Conservation (phyloP, 176 grass and related monocot genomes). For the Oropetium thomaeum region DNA sequence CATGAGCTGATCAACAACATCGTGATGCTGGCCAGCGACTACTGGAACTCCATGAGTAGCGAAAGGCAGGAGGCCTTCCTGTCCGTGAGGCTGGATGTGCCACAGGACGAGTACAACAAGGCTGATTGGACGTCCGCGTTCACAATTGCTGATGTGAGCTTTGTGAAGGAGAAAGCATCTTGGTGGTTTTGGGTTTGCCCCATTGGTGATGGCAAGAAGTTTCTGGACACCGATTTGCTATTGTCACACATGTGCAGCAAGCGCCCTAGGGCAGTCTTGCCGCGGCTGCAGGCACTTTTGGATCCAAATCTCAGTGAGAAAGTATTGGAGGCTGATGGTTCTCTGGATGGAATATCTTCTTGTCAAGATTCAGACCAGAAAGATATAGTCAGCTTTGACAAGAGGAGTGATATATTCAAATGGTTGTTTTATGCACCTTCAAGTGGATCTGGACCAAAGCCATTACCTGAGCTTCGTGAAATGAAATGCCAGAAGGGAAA, state of each 20-base stretch:
- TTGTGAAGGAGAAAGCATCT: neutral
- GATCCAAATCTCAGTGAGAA: neutral
- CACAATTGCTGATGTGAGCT: neutral
- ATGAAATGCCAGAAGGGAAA: neutral
- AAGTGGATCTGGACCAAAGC: neutral
- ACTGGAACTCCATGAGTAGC: slow-evolving; percentile 31
- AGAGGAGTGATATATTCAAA: slow-evolving; percentile 2
- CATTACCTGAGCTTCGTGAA: slow-evolving; percentile 1
- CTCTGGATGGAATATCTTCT: neutral
- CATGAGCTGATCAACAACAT: slow-evolving; percentile 21
- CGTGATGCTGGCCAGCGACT: neutral
- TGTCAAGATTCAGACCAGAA: slow-evolving; percentile 23
- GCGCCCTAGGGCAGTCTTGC: slow-evolving; percentile 23
- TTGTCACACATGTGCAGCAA: slow-evolving; percentile 38
- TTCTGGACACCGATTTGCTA: neutral
- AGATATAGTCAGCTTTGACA: slow-evolving; percentile 5
- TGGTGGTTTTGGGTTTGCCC: slow-evolving; percentile 40
- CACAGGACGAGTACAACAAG: slow-evolving; percentile 12
- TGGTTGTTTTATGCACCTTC: slow-evolving; percentile 40
- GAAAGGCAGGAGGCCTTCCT: slow-evolving; percentile 20
- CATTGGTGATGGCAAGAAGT: slow-evolving; percentile 27
- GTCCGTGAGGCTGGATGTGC: neutral
- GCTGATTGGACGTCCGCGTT: neutral
- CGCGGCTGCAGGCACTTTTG: slow-evolving; percentile 22
- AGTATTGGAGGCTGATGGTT: neutral